Evolutionary conservation across 495 filamentous ascomycete species (phyloP).

Genomic region (Penicillium coprophilum): DNA sequence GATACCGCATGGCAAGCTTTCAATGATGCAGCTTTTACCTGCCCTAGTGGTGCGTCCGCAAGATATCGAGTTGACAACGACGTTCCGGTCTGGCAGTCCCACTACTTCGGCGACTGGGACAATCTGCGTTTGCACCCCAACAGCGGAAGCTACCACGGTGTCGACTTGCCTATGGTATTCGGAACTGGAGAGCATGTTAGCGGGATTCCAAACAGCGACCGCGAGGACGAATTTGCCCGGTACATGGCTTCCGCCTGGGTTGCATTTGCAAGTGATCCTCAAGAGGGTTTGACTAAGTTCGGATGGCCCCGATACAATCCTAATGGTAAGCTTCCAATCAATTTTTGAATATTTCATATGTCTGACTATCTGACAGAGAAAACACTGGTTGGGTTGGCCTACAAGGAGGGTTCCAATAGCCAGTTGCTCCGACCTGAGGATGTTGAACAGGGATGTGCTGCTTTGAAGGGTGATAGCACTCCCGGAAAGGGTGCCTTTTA

Average conservation of each 20-base stretch:
- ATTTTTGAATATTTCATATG: background rate
- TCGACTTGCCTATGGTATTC: constrained; percentile 52
- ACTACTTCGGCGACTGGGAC: constrained; percentile 52
- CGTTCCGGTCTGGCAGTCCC: constrained; percentile 53
- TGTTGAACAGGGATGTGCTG: constrained; percentile 10
- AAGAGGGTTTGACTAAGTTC: constrained; percentile 38
- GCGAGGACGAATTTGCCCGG: constrained; percentile 32
- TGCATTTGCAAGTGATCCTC: constrained; percentile 51
- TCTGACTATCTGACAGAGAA: background rate
- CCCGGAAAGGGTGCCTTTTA: constrained; percentile 6
- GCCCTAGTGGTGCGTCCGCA: constrained; percentile 40
- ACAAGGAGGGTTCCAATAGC: background rate
- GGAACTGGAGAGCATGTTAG: constrained; percentile 41
- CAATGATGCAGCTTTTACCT: constrained; percentile 48
- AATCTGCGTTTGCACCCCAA: constrained; percentile 45
- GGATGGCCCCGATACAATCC: constrained; percentile 42
- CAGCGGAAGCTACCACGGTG: constrained; percentile 50
- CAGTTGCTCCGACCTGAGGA: background rate
- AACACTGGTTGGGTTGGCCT: constrained; percentile 6
- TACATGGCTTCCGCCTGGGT: constrained; percentile 51
- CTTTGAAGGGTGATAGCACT: constrained; percentile 1
- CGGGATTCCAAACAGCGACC: constrained; percentile 28
- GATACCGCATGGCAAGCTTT: constrained; percentile 37
- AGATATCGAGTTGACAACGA: constrained; percentile 28
- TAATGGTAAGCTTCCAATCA: constrained; percentile 14